Evolutionary conservation across 306 rosid species (phyloP).

Genomic region (Prunus campanulata): DNA sequence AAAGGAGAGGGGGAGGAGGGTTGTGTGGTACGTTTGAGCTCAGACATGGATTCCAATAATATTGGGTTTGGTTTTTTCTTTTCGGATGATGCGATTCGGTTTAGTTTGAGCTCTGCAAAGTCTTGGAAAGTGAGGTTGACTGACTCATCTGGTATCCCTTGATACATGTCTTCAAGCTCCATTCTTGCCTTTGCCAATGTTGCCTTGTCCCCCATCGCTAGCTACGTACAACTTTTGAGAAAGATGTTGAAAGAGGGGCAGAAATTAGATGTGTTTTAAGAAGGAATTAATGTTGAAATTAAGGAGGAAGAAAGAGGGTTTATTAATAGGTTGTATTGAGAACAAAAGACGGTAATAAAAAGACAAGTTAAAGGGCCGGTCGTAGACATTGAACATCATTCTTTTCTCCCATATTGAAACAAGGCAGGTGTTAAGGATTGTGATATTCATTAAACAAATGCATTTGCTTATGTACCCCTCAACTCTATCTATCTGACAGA

Average conservation of each 20-base stretch:
- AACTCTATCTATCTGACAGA: background rate
- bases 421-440: background rate
- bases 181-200: constrained; percentile 44
- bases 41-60: constrained; percentile 12
- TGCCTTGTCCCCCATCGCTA: constrained; percentile 47
- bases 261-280: background rate
- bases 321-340: background rate
- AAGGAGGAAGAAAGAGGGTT: background rate
- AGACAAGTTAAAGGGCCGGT: constrained; percentile 19
- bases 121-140: constrained; percentile 84
- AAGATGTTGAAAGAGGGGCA: background rate
- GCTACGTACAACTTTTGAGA: background rate
- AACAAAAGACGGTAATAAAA: background rate
- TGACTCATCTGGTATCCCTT: constrained; percentile 80
- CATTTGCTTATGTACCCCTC: background rate
- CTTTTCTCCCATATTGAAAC: constrained; percentile 10
- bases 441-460: background rate
- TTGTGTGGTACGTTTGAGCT: constrained; percentile 6
- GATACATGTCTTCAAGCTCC: constrained; percentile 74
- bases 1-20: constrained; percentile 12
- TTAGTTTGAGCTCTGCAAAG: constrained; percentile 41
- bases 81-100: constrained; percentile 22
- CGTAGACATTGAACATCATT: background rate
- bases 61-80: constrained; percentile 13
- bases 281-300: background rate